Evolutionary conservation across 192 early-diverging fungal genomes (phyloP).

Genomic region (Cladochytrium replicatum): DNA sequence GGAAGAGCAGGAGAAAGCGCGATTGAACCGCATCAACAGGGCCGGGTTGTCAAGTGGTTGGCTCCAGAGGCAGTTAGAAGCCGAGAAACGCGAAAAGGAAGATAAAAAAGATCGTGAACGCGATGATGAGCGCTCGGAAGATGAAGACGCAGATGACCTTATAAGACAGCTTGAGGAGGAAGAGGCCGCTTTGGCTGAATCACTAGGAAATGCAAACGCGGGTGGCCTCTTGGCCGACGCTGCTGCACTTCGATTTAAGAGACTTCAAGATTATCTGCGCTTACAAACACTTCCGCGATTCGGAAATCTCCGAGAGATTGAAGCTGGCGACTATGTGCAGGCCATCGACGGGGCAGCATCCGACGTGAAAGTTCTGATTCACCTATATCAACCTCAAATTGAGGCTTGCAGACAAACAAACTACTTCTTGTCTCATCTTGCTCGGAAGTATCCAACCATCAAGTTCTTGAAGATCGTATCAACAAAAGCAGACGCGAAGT

Average conservation of each 20-base stretch:
- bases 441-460: conserved; percentile 56
- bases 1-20: conserved; percentile 41
- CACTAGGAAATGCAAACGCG: no score
- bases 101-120: conserved; percentile 2
- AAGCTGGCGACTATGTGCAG: conserved; percentile 30
- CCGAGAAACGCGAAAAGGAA: conserved; percentile 23
- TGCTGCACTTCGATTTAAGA: background rate
- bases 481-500: conserved; percentile 33
- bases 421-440: conserved; percentile 54
- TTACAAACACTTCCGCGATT: conserved; percentile 7
- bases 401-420: conserved; percentile 67
- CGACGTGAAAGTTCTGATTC: conserved; percentile 30
- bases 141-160: conserved; percentile 8
- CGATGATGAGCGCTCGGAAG: no score
- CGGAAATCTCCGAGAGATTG: conserved; percentile 22
- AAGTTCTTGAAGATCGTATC: conserved; percentile 88
- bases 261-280: background rate
- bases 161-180: conserved; percentile 7
- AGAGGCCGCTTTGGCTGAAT: conserved; percentile 1
- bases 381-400: conserved; percentile 33
- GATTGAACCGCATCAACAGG: conserved; percentile 13
- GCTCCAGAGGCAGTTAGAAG: conserved; percentile 34
- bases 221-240: no score
- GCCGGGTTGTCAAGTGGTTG: conserved; percentile 35
- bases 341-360: conserved; percentile 31